Percentiles rank a stretch among this genome's conserved stretches.
Conservation (phyloP, 73 alveolate genomes). For the Uronychia setigera region DNA sequence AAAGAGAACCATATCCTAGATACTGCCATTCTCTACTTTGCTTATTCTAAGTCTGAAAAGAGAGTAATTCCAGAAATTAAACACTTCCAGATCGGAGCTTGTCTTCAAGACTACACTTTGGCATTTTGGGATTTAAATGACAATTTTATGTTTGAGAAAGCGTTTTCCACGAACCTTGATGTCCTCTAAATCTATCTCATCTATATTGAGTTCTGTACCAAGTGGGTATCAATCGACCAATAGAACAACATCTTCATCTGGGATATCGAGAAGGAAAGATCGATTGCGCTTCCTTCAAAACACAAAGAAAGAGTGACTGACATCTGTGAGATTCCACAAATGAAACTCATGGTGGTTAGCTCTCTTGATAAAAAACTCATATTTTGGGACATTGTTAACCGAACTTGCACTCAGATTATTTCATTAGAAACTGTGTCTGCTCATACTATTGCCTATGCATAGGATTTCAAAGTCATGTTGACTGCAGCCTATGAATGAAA, state of each 20-base stretch:
- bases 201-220: constrained; percentile 29
- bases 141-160: constrained; percentile 50
- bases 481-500: constrained; percentile 52
- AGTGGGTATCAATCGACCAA: constrained; percentile 57
- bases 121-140: constrained; percentile 64
- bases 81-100: constrained; percentile 47
- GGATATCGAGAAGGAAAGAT: constrained; percentile 61
- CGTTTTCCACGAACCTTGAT: constrained; percentile 26
- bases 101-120: constrained; percentile 47
- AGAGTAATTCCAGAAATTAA: constrained; percentile 16
- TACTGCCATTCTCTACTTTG: constrained; percentile 42
- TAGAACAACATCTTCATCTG: constrained; percentile 38
- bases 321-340: constrained; percentile 53
- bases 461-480: constrained; percentile 39
- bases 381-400: constrained; percentile 25
- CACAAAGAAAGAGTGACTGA: constrained; percentile 40
- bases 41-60: constrained; percentile 52
- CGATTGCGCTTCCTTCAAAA: constrained; percentile 27
- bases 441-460: constrained; percentile 43
- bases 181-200: constrained; percentile 25
- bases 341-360: constrained; percentile 41
- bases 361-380: constrained; percentile 43
- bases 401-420: constrained; percentile 20
- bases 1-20: constrained; percentile 47
- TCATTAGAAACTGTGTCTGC: constrained; percentile 42